phyloP scores from a whole-genome alignment of 129 eudicot genomes.

The Pseudognaphalium luteoalbum region DNA sequence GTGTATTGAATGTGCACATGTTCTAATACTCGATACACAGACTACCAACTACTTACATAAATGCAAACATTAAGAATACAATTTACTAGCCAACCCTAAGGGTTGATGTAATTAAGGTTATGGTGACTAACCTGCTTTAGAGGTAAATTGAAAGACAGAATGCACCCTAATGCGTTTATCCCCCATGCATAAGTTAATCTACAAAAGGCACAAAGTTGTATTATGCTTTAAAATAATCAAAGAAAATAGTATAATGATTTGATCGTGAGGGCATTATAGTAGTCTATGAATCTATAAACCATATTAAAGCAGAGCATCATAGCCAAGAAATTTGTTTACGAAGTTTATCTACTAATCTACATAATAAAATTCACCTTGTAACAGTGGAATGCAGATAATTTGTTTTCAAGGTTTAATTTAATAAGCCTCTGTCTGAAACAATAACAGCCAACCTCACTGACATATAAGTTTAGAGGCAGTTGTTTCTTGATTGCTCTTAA shows the following conservation, averaged over 20 bases:
- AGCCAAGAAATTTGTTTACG: constrained; percentile 10
- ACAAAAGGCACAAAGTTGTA: constrained; percentile 16
- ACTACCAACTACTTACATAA: constrained; percentile 35
- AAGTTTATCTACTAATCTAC: constrained; percentile 24
- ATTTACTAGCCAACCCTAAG: constrained; percentile 28
- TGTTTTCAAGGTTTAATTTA: not conserved
- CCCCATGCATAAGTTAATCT: constrained; percentile 20
- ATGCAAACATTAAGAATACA: constrained; percentile 31
- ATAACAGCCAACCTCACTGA: constrained; percentile 26
- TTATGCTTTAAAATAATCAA: not conserved
- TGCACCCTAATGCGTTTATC: constrained; percentile 9
- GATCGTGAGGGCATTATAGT: not conserved
- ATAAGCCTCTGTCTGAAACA: constrained; percentile 18
- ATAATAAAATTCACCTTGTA: constrained; percentile 12
- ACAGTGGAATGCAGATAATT: constrained; percentile 17
- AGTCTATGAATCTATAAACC: not conserved
- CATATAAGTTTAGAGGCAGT: constrained; percentile 13
- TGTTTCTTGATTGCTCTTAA: constrained; percentile 31
- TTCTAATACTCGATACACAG: constrained; percentile 23
- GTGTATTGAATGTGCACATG: constrained; percentile 35
- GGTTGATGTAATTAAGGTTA: constrained; percentile 29
- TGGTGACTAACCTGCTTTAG: constrained; percentile 29
- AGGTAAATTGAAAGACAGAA: constrained; percentile 14
- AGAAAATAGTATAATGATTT: not conserved
- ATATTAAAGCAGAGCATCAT: not conserved